Evolutionary conservation across 2,329 filamentous ascomycete species (phyloP), one percentile per base, ranked within the genome.

Genomic region (Penicillium sp.): DNA sequence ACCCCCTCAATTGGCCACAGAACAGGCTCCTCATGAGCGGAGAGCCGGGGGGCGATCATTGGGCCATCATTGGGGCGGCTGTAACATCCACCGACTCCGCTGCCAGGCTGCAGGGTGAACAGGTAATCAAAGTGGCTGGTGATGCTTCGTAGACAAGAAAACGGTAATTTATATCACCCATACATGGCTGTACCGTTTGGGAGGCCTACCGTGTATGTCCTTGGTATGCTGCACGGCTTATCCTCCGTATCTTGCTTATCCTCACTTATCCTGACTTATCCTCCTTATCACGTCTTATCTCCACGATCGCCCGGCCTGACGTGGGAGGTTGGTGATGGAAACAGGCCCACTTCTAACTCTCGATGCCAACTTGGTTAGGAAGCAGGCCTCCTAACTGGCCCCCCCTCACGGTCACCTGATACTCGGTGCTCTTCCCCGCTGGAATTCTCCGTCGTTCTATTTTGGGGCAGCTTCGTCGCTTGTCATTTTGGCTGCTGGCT

Each of bases 381-480:
- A 51, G 19, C 48, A 35, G 35, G 35, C 33, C 30, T 22, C 19
- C 48, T 22, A 33, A 25, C 13, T 28, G 14, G 14, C 48, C 42
- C 43, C 33, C 4, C 14, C 28, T 22, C 16, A 28, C 28, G 35
- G 51, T 53, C 51, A 53, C 51, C 51, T 53, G 51, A 53, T 52
- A 16, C n/a, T 52, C 16, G 4, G 22, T 14, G 51, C 33, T 28
- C 13, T 14, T 13, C 35, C 33, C 16, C 37, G 35, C 35, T 25
- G 51, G 35, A 26, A 53, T 22, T 33, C 16, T 33, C 33, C 22
- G 35, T 53, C 35, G 51, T 40, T 53, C 51, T n/a, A 28, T 53
- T 52, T 40, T 53, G 22, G 51, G 33, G 35, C 51, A 51, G 48
- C 48, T 33, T 51, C 48, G 6, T 35, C 30, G 48, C 48, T 51